Evolutionary conservation across 2,329 filamentous ascomycete genomes (phyloP).

Genomic region (Epichloe sylvatica): DNA sequence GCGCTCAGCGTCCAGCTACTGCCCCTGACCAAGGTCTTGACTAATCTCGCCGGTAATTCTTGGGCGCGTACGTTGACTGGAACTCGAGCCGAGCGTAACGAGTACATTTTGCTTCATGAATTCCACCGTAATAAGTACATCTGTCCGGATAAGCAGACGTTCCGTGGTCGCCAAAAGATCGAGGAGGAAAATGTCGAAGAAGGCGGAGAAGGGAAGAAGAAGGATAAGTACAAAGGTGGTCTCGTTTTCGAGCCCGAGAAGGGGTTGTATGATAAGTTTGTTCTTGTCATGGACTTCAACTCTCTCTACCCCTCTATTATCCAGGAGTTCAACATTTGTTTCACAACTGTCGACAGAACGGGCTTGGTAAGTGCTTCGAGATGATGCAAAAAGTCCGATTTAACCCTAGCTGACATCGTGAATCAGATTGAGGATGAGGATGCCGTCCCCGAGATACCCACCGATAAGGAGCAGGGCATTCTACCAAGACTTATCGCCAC

Average conservation of each 20-base stretch:
- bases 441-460: slow-evolving; percentile 73
- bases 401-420: slow-evolving; percentile 15
- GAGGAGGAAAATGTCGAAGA: slow-evolving; percentile 59
- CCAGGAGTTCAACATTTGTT: slow-evolving; percentile 98
- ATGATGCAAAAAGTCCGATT: background rate
- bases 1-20: slow-evolving; percentile 83
- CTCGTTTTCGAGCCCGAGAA: slow-evolving; percentile 97
- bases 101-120: slow-evolving; percentile 96
- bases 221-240: slow-evolving; percentile 98
- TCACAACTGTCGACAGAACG: slow-evolving; percentile 82
- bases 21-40: slow-evolving; percentile 85
- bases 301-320: slow-evolving; percentile 97
- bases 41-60: slow-evolving; percentile 92
- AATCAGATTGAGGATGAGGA: slow-evolving; percentile 56
- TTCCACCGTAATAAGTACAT: slow-evolving; percentile 97
- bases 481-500: slow-evolving; percentile 83
- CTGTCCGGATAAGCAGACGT: slow-evolving; percentile 84
- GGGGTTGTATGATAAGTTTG: slow-evolving; percentile 93
- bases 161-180: slow-evolving; percentile 56
- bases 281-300: slow-evolving; percentile 99
- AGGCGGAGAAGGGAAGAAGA: slow-evolving; percentile 71
- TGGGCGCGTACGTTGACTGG: slow-evolving; percentile 94
- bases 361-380: slow-evolving; percentile 42
- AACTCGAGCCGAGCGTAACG: slow-evolving; percentile 92
- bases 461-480: slow-evolving; percentile 66